phyloP scores from a whole-genome alignment of 192 early-diverging fungal genomes.

The Podochytrium sp. region DNA sequence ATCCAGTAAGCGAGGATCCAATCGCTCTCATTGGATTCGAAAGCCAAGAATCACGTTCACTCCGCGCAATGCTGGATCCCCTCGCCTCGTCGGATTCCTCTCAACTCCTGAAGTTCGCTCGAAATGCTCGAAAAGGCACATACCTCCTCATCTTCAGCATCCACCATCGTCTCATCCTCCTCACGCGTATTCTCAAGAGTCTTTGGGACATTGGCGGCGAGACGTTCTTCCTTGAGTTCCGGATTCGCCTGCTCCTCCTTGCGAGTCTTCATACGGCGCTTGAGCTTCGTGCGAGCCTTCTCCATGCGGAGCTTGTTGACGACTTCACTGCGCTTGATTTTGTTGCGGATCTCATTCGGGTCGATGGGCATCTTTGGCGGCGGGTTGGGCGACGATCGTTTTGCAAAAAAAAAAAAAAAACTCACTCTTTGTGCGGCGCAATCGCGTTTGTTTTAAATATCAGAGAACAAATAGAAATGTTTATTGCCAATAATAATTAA shows the following conservation, averaged over 20 bases:
- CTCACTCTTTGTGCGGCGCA: too few relatives aligned
- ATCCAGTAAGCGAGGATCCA: too few relatives aligned
- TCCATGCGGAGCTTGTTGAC: conserved; percentile 72
- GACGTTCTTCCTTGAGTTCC: conserved; percentile 82
- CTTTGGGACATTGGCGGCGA: conserved; percentile 86
- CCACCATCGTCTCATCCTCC: conserved; percentile 87
- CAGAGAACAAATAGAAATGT: too few relatives aligned
- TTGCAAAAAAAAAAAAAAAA: conserved; percentile 1
- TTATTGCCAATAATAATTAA: too few relatives aligned
- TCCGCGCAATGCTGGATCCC: too few relatives aligned
- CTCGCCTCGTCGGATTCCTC: too few relatives aligned
- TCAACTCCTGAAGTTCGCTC: too few relatives aligned
- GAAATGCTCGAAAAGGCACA: too few relatives aligned
- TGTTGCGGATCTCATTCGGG: conserved; percentile 62
- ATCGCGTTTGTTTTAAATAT: too few relatives aligned
- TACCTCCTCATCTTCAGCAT: conserved; percentile 55
- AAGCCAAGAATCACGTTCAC: too few relatives aligned
- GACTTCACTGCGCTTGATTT: conserved; percentile 82
- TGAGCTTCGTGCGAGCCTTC: conserved; percentile 77
- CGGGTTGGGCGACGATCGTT: neutral
- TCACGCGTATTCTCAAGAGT: conserved; percentile 94
- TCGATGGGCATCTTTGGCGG: conserved; percentile 1
- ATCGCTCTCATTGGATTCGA: too few relatives aligned
- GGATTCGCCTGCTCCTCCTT: conserved; percentile 87
- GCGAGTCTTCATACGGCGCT: conserved; percentile 67